phyloP scores from a whole-genome alignment of 2,329 filamentous ascomycete species.

The Xylaria hypoxylon region DNA sequence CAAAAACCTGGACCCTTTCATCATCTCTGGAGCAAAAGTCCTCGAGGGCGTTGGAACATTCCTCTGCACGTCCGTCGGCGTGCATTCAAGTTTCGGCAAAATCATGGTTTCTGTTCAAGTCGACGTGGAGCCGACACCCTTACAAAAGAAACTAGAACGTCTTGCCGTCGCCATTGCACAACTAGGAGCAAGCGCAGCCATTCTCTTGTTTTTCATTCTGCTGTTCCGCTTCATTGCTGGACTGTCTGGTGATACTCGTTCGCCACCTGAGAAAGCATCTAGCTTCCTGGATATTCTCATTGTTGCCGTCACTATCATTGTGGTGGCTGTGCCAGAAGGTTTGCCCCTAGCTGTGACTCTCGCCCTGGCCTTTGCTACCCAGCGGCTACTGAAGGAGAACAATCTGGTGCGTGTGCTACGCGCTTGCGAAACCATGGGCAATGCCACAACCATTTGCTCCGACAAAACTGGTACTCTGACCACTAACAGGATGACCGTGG shows the following conservation, averaged over 20 bases:
- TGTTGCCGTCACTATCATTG: conserved; percentile 73
- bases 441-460: conserved; percentile 80
- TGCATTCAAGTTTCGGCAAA: conserved; percentile 66
- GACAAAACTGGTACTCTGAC: conserved; percentile 83
- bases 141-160: conserved; percentile 65
- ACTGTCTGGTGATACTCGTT: conserved; percentile 62
- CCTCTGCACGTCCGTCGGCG: conserved; percentile 65
- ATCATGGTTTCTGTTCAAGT: conserved; percentile 67
- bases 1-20: conserved; percentile 71
- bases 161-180: conserved; percentile 65
- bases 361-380: conserved; percentile 75
- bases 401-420: conserved; percentile 75
- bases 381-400: conserved; percentile 75
- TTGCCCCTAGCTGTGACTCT: conserved; percentile 75
- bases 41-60: conserved; percentile 66
- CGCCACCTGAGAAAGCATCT: conserved; percentile 68
- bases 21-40: conserved; percentile 68
- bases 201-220: conserved; percentile 81
- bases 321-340: conserved; percentile 76
- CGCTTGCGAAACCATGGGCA: conserved; percentile 78
- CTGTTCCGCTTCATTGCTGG: conserved; percentile 80
- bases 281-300: conserved; percentile 73
- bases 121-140: conserved; percentile 63
- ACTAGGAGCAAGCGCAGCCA: conserved; percentile 72
- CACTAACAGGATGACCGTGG: conserved; percentile 81